Evolutionary conservation across 2,329 filamentous ascomycete species (phyloP).

Genomic region (Botrytis medusae): DNA sequence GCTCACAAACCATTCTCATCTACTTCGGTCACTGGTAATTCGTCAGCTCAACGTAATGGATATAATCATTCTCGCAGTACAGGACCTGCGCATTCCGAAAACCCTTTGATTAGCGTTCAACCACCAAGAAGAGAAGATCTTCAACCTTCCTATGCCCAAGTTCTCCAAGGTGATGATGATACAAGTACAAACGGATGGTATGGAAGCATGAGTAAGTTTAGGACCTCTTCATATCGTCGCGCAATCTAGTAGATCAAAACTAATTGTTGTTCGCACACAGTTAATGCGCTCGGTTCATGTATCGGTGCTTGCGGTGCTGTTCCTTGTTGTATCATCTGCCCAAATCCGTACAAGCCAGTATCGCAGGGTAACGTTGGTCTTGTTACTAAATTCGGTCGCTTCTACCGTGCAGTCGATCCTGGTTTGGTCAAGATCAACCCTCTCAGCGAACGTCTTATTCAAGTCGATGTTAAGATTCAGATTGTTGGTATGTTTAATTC

Average conservation of each 20-base stretch:
- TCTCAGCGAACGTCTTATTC: constrained; percentile 81
- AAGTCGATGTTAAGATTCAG: constrained; percentile 98
- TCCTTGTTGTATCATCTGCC: constrained; percentile 87
- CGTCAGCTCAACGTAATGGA: constrained; percentile 22
- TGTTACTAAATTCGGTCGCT: constrained; percentile 91
- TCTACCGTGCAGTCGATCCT: constrained; percentile 93
- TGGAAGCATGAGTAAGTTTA: constrained; percentile 71
- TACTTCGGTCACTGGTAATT: background rate
- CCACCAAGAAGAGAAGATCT: constrained; percentile 81
- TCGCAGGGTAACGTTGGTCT: constrained; percentile 91
- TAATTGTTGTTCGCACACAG: constrained; percentile 40
- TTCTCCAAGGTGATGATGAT: constrained; percentile 59
- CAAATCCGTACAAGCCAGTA: constrained; percentile 94
- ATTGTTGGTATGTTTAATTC: constrained; percentile 62
- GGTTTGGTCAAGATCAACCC: constrained; percentile 98
- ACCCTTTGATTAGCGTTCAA: constrained; percentile 66
- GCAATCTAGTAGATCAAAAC: background rate
- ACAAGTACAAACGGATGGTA: constrained; percentile 85
- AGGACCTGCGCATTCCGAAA: constrained; percentile 32
- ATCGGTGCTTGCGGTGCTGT: constrained; percentile 82
- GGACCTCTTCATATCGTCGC: background rate
- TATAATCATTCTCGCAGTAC: constrained; percentile 26
- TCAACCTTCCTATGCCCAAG: constrained; percentile 67
- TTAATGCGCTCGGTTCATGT: constrained; percentile 70
- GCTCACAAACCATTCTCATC: background rate